phyloP scores from a whole-genome alignment of 2,329 filamentous ascomycete species.

The Scedosporium apiospermum region DNA sequence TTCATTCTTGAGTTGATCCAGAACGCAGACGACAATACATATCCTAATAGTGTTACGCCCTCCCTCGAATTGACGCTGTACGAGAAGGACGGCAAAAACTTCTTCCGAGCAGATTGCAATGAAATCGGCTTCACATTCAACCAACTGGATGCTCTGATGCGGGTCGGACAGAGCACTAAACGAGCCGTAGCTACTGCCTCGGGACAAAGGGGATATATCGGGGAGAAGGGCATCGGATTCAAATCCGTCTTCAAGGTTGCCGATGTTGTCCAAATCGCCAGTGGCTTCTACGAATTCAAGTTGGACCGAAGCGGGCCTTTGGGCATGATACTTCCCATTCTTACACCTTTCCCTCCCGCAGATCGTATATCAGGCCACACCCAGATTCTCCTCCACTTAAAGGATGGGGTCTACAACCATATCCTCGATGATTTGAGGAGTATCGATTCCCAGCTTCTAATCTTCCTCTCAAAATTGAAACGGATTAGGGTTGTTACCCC shows the following conservation, averaged over 20 bases:
- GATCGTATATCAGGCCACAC: not conserved
- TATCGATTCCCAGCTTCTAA: conserved; percentile 15
- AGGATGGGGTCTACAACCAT: conserved; percentile 6
- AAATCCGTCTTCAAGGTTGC: conserved; percentile 25
- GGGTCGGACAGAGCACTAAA: conserved; percentile 23
- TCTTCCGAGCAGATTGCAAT: conserved; percentile 18
- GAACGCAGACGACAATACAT: conserved; percentile 28
- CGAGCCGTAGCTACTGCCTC: conserved; percentile 3
- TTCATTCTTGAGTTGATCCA: conserved; percentile 28
- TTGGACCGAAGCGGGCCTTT: conserved; percentile 18
- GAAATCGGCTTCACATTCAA: conserved; percentile 20
- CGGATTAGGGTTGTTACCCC: conserved; percentile 9
- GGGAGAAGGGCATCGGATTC: conserved; percentile 29
- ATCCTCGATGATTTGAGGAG: conserved; percentile 10
- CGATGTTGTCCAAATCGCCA: conserved; percentile 19
- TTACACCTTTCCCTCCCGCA: not conserved
- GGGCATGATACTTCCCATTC: conserved; percentile 23
- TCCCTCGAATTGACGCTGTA: conserved; percentile 9
- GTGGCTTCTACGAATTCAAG: conserved; percentile 19
- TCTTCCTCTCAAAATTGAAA: conserved; percentile 17
- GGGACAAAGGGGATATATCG: conserved; percentile 17
- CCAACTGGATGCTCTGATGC: conserved; percentile 24
- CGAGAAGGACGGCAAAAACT: conserved; percentile 12
- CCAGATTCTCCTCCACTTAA: conserved; percentile 4
- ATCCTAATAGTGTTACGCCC: conserved; percentile 9